Evolutionary conservation across 768 basidiomycete genomes (phyloP), one percentile per base, ranked within the genome.

Genomic region (Phylloporus arenicola): DNA sequence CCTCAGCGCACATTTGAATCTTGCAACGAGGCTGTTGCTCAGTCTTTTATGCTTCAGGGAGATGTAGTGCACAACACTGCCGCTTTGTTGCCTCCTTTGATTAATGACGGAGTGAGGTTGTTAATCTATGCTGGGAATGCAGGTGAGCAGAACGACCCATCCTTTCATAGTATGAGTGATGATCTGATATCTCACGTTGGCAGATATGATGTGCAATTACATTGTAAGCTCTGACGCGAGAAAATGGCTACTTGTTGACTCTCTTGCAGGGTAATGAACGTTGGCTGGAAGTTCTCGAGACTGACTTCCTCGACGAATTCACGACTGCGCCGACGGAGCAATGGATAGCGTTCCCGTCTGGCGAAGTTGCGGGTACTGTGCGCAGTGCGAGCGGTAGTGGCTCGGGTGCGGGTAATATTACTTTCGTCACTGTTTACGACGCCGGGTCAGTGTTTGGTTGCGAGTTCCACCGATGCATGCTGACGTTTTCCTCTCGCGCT

Each of bases 81-180:
- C 0, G 68, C 70, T 29, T 75, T 96, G 10, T 73, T 98, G 10
- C 86, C 89, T 2, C 83, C 87, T 38, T 74, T 99, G 33, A 72
- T 99, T 40, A 78, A 92, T 44, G 80, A 83, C 34, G 94, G 92
- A 6, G 75, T 99, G 33, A 73, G 90, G 48, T 69, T 99, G 39
- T 71, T 97, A 27, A 82, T 97, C 38, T 98, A 96, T 62, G 92
- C 93, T 52, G 93, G 88, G 17, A 85, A 87, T 56, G 87, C 88
- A 60, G 74, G 86, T 85, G 57, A 54, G 80, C 73, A 17, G 25
- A 16, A 25, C 16, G 3, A 20, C 6, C 34, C 10, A 30, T 20
- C 20, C 12, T 27, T 38, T 13, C 8, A 6, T 51, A 3, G 8
- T 50, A 25, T 14, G 19, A n/a, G 19, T 55, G 35, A 17, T 53